These are phyloP conservation scores for Russula emetica DNA, from an alignment of 768 basidiomycete species.

Conservation along the genomic window DNA sequence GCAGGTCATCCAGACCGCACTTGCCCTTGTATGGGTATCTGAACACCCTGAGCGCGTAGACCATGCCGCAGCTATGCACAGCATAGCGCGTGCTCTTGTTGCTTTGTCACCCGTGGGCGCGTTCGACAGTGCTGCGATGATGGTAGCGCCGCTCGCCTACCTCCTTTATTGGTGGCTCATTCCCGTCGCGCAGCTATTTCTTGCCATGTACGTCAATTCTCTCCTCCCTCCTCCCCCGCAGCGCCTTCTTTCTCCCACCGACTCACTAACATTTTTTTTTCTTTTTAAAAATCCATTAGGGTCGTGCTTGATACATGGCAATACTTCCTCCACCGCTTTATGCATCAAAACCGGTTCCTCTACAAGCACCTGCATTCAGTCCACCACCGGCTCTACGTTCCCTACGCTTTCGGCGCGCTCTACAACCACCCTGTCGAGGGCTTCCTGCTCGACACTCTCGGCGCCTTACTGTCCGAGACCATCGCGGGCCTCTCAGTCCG, in stretches of 20 bases:
- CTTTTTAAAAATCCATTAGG: constrained; percentile 39
- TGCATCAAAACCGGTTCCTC: constrained; percentile 88
- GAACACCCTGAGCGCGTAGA: constrained; percentile 32
- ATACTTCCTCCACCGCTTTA: constrained; percentile 88
- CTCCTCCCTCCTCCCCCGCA: background rate
- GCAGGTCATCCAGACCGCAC: constrained; percentile 74
- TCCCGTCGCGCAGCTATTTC: constrained; percentile 64
- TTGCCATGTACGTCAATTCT: constrained; percentile 71
- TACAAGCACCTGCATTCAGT: constrained; percentile 90
- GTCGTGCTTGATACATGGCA: constrained; percentile 97
- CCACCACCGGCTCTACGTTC: constrained; percentile 94
- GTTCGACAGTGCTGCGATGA: constrained; percentile 38
- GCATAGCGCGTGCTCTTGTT: background rate
- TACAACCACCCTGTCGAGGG: constrained; percentile 98
- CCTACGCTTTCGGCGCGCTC: constrained; percentile 92
- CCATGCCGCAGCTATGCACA: constrained; percentile 31
- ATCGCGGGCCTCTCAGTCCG: constrained; percentile 66
- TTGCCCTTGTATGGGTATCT: constrained; percentile 68
- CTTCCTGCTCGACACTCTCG: constrained; percentile 80
- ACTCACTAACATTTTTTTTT: background rate
- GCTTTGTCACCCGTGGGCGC: constrained; percentile 26
- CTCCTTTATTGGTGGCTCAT: constrained; percentile 92
- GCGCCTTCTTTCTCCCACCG: background rate
- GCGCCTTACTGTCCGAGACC: constrained; percentile 72
- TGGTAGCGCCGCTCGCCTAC: constrained; percentile 44